A percentile compares a stretch with the other conserved stretches of the same genome.
Evolutionary conservation across 352 stramenopile species (phyloP).

Genomic region (Phytophthora pistaciae): DNA sequence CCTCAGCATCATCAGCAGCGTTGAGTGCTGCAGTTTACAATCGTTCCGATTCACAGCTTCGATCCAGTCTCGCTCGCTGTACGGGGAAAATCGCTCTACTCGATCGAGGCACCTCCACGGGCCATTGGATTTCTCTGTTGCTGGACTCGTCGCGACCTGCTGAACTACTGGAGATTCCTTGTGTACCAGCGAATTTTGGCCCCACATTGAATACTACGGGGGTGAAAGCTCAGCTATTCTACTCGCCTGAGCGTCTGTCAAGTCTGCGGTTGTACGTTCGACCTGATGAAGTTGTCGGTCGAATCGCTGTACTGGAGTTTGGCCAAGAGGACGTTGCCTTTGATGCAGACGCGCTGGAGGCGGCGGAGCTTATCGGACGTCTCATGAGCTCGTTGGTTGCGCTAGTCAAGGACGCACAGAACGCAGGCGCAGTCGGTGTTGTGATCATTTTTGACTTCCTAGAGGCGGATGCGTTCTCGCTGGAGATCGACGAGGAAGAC

Average conservation of each 20-base stretch:
- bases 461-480: conserved; percentile 68
- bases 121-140: conserved; percentile 61
- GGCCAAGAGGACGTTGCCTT: conserved; percentile 66
- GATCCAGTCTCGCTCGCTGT: conserved; percentile 47
- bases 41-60: conserved; percentile 57
- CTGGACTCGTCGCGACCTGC: conserved; percentile 29
- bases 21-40: conserved; percentile 53
- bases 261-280: conserved; percentile 73
- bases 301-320: conserved; percentile 79
- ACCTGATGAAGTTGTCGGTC: conserved; percentile 67
- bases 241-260: conserved; percentile 70
- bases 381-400: conserved; percentile 78
- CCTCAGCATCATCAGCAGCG: conserved; percentile 22
- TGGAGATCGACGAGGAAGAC: conserved; percentile 61
- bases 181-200: conserved; percentile 65
- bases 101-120: conserved; percentile 63
- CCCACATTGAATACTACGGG: conserved; percentile 43
- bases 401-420: conserved; percentile 78
- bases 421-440: conserved; percentile 59
- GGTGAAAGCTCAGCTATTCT: conserved; percentile 61
- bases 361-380: conserved; percentile 64
- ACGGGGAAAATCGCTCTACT: conserved; percentile 65
- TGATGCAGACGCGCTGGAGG: conserved; percentile 59
- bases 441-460: conserved; percentile 79
- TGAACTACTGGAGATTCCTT: conserved; percentile 64